phyloP scores from a whole-genome alignment of 495 filamentous ascomycete species.

The Aspergillus sparsus region DNA sequence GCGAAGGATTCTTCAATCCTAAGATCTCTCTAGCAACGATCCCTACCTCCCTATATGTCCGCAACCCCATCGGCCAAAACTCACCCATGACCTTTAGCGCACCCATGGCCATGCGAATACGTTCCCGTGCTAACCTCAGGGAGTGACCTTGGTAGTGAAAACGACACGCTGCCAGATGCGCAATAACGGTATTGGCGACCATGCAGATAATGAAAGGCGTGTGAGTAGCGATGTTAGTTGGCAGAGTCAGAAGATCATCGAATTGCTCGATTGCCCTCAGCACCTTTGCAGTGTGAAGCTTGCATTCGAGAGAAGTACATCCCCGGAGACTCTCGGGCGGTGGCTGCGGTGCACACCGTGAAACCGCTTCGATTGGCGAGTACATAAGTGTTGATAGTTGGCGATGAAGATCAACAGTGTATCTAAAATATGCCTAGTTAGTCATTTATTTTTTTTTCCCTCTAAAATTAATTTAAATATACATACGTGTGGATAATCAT shows the following conservation, averaged over 20 bases:
- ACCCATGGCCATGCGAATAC: conserved; percentile 26
- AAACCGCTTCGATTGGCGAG: conserved; percentile 22
- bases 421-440: conserved; percentile 11
- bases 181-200: conserved; percentile 29
- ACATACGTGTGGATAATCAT: conserved; percentile 27
- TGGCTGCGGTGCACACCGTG: conserved; percentile 21
- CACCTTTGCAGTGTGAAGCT: conserved; percentile 26
- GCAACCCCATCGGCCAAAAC: conserved; percentile 23
- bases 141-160: conserved; percentile 19
- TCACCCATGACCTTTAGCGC: conserved; percentile 25
- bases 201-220: conserved; percentile 30
- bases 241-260: conserved; percentile 24
- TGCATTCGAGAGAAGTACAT: conserved; percentile 15
- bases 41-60: conserved; percentile 25
- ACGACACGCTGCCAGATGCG: conserved; percentile 26
- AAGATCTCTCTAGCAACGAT: conserved; percentile 27
- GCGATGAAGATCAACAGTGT: conserved; percentile 26
- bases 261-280: conserved; percentile 22
- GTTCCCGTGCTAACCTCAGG: conserved; percentile 19
- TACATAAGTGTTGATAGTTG: conserved; percentile 22
- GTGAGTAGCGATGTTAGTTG: conserved; percentile 22
- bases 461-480: neutral
- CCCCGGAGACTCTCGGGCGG: conserved; percentile 16
- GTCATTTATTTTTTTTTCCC: no score
- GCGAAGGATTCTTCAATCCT: conserved; percentile 7